Base-by-base conservation (phyloP, 2,329 filamentous ascomycete species). In the Pseudohalonectria lignicola region DNA sequence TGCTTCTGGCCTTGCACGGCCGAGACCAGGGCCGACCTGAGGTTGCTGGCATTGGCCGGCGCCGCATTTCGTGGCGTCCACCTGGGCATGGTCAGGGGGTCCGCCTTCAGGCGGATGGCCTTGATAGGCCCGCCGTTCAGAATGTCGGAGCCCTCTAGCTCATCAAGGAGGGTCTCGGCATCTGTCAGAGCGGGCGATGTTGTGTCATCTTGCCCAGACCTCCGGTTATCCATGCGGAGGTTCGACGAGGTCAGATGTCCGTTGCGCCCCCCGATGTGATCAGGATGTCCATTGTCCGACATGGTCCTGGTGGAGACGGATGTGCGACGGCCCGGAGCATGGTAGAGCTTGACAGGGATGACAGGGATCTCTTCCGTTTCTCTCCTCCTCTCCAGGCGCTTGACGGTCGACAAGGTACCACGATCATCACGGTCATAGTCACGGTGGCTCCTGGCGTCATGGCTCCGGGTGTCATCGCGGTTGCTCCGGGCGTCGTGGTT, bases 1-100 rank as follows among this genome's bases (percentile, higher is more conserved):
- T 74, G 68, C 46, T 79, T 76, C 47, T 62, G 67, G 26, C 62
- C 60, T n/a, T 71, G 66, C 11, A 79, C 63, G 4, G 75, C 74
- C 6, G 66, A 63, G 2, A 71, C 49, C 1, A 79, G 59, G 3
- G 70, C 64, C 2, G 60, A 53, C 48, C 60, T 67, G 46, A 71
- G 55, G 36, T 63, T 63, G 1, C 60, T 52, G 0, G 60, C 59
- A 23, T 68, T 65, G 4, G 59, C 52, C 5, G 62, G 65, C 1
- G 53, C 50, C 3, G 52, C 60, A 45, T 63, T 65, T 34, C 69
- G 62, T 3, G 72, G 67, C 29, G 57, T 60, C 61, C 66, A 70
- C 36, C 67, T 66, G 2, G 71, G 71, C 61, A 74, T 69, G 11
- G 54, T 57, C 20, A 54, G 53, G 5, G 68, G 66, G 34, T 74